Base-by-base conservation (phyloP, 371 early-diverging fungal genomes). In the Mucor indicus region DNA sequence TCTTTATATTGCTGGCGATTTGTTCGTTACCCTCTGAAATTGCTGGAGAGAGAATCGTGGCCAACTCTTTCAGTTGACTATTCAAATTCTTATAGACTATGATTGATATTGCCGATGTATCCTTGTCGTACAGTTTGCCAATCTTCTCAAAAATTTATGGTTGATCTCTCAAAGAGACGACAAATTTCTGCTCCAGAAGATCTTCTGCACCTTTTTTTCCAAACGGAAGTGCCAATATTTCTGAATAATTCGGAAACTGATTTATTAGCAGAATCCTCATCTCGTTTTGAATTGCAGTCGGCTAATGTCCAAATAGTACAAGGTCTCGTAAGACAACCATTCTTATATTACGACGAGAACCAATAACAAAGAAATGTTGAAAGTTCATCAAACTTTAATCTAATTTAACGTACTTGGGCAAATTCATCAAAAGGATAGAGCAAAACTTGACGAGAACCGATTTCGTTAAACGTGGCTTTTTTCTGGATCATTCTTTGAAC, bases 191-290 rank as follows among this genome's bases (percentile, higher is more conserved):
- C 36, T 50, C 41, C 37, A 50, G 35, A 41, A 39, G 40, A 41
- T 47, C 47, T 47, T 36, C 25, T 32, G 39, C 40, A 45, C 41
- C 46, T 39, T 53, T 44, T 27, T 44, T 53, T 35, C 46, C 53
- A 53, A 29, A 53, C 41, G 39, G 45, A 45, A 11, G 53, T 39
- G 37, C 35, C 46, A 39, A 45, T 53, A 33, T 39, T 19, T 45
- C 46, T 53, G 46, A 45, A 44, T n/a, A 51, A 36, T 39, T 25
- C 46, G 45, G 53, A 53, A 40, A 35, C 53, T 44, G 40, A 38
- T 33, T 31, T 47, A 20, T 35, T 46, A 41, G 32, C 41, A 41
- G 36, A 35, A 47, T 47, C 38, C 27, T 36, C 38, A 42, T 46
- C 42, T 41, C 37, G 20, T 24, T 44, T 12, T 16, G 24, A n/a